These are phyloP conservation scores for Alternaria novae-zelandiae DNA, from an alignment of 2,329 filamentous ascomycete species.

Conservation along the genomic window DNA sequence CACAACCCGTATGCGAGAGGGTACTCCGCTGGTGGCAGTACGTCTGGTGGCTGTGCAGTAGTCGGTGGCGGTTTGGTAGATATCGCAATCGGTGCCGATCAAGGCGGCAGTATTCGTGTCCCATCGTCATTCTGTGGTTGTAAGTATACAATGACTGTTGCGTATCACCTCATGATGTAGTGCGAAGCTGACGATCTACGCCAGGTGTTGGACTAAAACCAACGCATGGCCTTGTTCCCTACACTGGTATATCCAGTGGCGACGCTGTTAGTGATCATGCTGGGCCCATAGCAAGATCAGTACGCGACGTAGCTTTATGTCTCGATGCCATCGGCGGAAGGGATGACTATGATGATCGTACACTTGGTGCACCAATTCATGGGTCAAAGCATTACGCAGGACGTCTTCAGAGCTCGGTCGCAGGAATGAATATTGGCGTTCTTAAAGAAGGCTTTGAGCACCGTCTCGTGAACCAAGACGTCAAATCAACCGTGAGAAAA, in stretches of 20 bases:
- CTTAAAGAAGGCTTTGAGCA: slow-evolving; percentile 35
- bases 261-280: slow-evolving; percentile 54
- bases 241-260: slow-evolving; percentile 54
- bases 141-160: slow-evolving; percentile 7
- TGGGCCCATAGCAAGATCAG: slow-evolving; percentile 39
- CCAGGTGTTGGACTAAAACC: slow-evolving; percentile 50
- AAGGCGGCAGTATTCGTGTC: slow-evolving; percentile 50
- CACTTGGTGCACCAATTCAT: slow-evolving; percentile 33
- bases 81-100: slow-evolving; percentile 49
- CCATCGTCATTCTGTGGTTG: slow-evolving; percentile 47
- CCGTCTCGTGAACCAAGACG: slow-evolving; percentile 45
- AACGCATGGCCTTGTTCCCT: slow-evolving; percentile 58
- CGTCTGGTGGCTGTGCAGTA: slow-evolving; percentile 52
- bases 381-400: slow-evolving; percentile 30
- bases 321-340: slow-evolving; percentile 39
- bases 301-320: slow-evolving; percentile 31
- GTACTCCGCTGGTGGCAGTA: slow-evolving; percentile 58
- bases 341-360: slow-evolving; percentile 41
- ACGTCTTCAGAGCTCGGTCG: slow-evolving; percentile 19
- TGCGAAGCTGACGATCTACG: not conserved
- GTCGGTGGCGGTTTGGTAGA: slow-evolving; percentile 51
- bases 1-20: slow-evolving; percentile 53
- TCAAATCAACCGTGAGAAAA: slow-evolving; percentile 50
- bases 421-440: slow-evolving; percentile 35
- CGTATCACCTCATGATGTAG: not conserved